Evolutionary conservation across 257 asterid genomes (phyloP).

Genomic region (Solanum tarijense): DNA sequence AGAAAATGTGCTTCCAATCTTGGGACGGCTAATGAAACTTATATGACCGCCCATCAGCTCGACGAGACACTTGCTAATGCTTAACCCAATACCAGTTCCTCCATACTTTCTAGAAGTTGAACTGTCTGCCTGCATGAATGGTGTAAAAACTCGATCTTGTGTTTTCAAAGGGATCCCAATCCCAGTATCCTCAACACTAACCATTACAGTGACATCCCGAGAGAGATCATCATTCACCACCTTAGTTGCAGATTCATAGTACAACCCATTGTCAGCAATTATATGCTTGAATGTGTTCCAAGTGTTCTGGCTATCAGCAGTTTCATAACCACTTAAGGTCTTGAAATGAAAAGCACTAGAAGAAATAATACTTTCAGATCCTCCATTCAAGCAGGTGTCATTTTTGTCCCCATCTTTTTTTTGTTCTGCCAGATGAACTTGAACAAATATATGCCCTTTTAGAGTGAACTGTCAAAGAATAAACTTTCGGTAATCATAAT

Average conservation of each 20-base stretch:
- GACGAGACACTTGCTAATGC: slow-evolving; percentile 85
- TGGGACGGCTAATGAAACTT: slow-evolving; percentile 63
- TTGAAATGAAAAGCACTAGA: slow-evolving; percentile 24
- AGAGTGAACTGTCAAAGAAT: slow-evolving; percentile 60
- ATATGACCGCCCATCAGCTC: slow-evolving; percentile 92
- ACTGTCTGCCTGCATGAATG: slow-evolving; percentile 98
- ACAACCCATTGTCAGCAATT: slow-evolving; percentile 30
- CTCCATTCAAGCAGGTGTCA: slow-evolving; percentile 31
- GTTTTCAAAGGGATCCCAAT: slow-evolving; percentile 75
- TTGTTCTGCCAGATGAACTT: slow-evolving; percentile 68
- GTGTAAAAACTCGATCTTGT: slow-evolving; percentile 69
- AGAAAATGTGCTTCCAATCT: slow-evolving; percentile 81
- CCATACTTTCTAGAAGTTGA: slow-evolving; percentile 87
- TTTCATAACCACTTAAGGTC: slow-evolving; percentile 76
- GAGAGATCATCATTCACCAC: slow-evolving; percentile 12
- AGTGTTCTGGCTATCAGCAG: slow-evolving; percentile 69
- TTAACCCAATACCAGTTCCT: slow-evolving; percentile 92
- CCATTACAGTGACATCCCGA: slow-evolving; percentile 42
- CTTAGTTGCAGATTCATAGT: slow-evolving; percentile 16
- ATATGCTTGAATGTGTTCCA: slow-evolving; percentile 55
- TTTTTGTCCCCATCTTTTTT: slow-evolving; percentile 27
- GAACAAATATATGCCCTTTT: slow-evolving; percentile 79
- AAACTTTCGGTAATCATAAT: neutral
- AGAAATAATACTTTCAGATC: slow-evolving; percentile 23
- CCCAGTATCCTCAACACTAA: slow-evolving; percentile 86